Conservation (phyloP, 2,329 filamentous ascomycete genomes). For the Colletotrichum spinosum region DNA sequence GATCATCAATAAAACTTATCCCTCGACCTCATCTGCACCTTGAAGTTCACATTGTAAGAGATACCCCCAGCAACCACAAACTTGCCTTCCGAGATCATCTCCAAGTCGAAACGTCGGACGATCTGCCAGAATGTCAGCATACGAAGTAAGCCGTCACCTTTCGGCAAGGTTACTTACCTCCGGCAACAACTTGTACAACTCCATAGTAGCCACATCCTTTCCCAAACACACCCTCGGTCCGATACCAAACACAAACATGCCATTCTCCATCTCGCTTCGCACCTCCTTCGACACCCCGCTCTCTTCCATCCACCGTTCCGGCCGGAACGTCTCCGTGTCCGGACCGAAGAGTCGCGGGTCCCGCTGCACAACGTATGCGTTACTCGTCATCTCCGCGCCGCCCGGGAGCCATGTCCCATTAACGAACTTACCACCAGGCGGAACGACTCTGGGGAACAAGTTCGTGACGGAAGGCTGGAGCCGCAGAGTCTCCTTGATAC, state of each 20-base stretch:
- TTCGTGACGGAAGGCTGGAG: constrained; percentile 21
- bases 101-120: background rate
- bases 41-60: constrained; percentile 8
- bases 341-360: constrained; percentile 47
- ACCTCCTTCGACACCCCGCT: constrained; percentile 28
- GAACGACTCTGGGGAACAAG: constrained; percentile 11
- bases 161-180: constrained; percentile 1
- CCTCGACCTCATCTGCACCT: background rate
- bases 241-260: constrained; percentile 8
- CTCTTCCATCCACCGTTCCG: constrained; percentile 54
- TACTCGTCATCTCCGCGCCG: constrained; percentile 36
- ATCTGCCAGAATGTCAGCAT: no score
- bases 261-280: constrained; percentile 11
- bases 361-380: constrained; percentile 49
- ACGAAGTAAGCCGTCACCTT: no score
- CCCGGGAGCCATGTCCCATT: constrained; percentile 24
- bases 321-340: constrained; percentile 49
- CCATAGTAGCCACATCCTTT: constrained; percentile 7
- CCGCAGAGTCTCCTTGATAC: constrained; percentile 25
- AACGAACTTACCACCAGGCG: constrained; percentile 11
- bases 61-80: background rate
- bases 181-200: constrained; percentile 10
- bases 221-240: constrained; percentile 12
- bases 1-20: background rate
- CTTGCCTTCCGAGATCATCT: background rate